Base-by-base conservation (phyloP, 2,329 filamentous ascomycete genomes). In the Lasiodiplodia citricola region DNA sequence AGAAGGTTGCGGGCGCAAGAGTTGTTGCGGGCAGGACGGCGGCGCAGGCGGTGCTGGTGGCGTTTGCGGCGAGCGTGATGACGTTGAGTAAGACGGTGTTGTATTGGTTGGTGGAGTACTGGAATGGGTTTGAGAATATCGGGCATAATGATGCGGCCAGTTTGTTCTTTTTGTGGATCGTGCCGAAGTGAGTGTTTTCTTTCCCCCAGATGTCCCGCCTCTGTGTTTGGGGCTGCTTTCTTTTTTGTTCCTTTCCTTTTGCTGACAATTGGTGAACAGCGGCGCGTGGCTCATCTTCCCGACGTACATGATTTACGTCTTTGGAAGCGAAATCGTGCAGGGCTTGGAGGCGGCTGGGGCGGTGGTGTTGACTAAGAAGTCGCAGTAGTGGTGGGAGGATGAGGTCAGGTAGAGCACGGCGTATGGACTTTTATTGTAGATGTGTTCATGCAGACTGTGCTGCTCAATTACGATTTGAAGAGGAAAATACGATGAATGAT, bases 21-120 rank as follows among this genome's bases (percentile, higher is more conserved):
- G 84, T 82, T 58, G 80, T 90, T 4, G 76, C 80, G 56, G 87
- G 88, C 3, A 79, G 79, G 64, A 79, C 77, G 68, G 89, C 86
- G 2, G 87, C 84, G 1, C 77, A 82, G 70, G 88, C 88, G 21
- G 81, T 87, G 37, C 70, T 92, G 57, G 79, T 90, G 65, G 88
- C 84, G 1, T 91, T 88, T 70, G 83, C 83, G 62, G 84, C 86
- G 23, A 85, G 85, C 5, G 80, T 89, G 2, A 87, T 91, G 84
- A 92, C 90, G 2, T 75, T 91, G 23, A 87, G 86, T 74, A 92
- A 92, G 82, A 92, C 90, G 2, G 74, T 89, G 31, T 76, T 92
- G 6, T 92, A 92, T 73, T 88, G 90, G 89, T 75, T 90, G 65
- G 88, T 88, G 70, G 89, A 91, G 75, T 82, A 83, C 52, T 89